Evolutionary conservation across 176 grass and related monocot genomes (phyloP).

Genomic region (Eragrostis nindensis): DNA sequence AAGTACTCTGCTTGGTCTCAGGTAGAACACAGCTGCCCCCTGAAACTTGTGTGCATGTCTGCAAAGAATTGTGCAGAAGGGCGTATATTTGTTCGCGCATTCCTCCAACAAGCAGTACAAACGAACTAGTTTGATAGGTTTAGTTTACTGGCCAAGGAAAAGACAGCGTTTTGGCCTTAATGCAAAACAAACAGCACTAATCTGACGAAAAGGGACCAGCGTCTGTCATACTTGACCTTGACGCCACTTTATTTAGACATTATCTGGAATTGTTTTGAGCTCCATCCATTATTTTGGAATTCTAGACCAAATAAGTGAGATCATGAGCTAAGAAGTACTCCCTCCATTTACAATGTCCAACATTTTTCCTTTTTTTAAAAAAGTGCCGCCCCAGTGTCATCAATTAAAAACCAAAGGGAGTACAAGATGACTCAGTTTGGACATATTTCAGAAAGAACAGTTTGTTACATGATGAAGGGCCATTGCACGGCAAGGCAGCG

Average conservation of each 20-base stretch:
- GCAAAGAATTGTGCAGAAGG: slow-evolving; percentile 34
- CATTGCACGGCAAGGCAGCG: background rate
- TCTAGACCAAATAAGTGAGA: slow-evolving; percentile 4
- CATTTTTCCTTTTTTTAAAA: no score
- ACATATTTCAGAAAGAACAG: slow-evolving; percentile 11
- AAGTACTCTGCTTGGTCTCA: slow-evolving; percentile 39
- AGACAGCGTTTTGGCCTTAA: slow-evolving; percentile 3
- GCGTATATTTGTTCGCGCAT: slow-evolving; percentile 39
- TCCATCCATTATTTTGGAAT: background rate
- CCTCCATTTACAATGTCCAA: no score
- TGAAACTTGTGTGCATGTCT: slow-evolving; percentile 49
- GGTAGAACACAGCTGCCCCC: slow-evolving; percentile 32
- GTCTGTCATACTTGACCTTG: background rate
- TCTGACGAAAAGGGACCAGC: slow-evolving; percentile 15
- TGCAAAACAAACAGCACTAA: background rate
- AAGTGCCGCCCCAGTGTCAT: no score
- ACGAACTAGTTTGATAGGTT: background rate
- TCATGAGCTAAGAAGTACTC: background rate
- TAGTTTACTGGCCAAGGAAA: slow-evolving; percentile 22
- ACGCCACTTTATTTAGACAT: background rate
- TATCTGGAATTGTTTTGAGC: background rate
- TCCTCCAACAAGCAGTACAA: slow-evolving; percentile 26
- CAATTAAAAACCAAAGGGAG: no score
- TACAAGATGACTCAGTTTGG: background rate
- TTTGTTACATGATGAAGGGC: slow-evolving; percentile 14